Evolutionary conservation across 2,329 filamentous ascomycete species (phyloP).

Genomic region (Thielaviopsis euricoi): DNA sequence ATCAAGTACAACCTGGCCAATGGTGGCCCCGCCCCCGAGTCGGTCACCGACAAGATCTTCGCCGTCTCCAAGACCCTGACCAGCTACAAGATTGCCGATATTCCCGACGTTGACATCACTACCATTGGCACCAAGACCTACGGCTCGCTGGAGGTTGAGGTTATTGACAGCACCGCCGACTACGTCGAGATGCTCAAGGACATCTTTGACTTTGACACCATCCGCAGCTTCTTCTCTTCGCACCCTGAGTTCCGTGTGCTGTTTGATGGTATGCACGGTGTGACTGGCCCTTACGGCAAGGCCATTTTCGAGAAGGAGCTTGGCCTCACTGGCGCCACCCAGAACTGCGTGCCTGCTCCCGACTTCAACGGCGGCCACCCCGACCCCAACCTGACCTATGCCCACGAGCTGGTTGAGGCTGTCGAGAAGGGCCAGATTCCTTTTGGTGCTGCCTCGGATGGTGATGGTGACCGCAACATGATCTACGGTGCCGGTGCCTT

Average conservation of each 20-base stretch:
- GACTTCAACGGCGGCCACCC: constrained; percentile 97
- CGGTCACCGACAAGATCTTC: constrained; percentile 96
- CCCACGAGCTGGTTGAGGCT: constrained; percentile 80
- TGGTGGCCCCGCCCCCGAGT: constrained; percentile 86
- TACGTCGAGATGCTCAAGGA: constrained; percentile 93
- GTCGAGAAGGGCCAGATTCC: constrained; percentile 86
- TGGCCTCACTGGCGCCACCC: constrained; percentile 58
- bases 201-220: constrained; percentile 94
- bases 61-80: constrained; percentile 77
- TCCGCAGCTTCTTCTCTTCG: constrained; percentile 77
- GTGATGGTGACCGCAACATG: constrained; percentile 98
- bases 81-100: constrained; percentile 80
- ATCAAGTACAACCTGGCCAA: constrained; percentile 99
- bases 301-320: constrained; percentile 93
- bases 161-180: constrained; percentile 83
- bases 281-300: constrained; percentile 87
- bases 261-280: constrained; percentile 86
- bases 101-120: constrained; percentile 71
- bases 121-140: constrained; percentile 73
- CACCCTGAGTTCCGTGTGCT: constrained; percentile 92
- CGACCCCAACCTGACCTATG: constrained; percentile 94
- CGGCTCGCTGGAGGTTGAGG: constrained; percentile 78
- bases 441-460: constrained; percentile 91
- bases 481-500: constrained; percentile 96
- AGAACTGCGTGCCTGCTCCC: constrained; percentile 82